Percentiles rank a stretch among this genome's conserved stretches.
These are phyloP conservation scores for Solanum hybrid DNA, from an alignment of 305 asterid species.

Conservation along the genomic window DNA sequence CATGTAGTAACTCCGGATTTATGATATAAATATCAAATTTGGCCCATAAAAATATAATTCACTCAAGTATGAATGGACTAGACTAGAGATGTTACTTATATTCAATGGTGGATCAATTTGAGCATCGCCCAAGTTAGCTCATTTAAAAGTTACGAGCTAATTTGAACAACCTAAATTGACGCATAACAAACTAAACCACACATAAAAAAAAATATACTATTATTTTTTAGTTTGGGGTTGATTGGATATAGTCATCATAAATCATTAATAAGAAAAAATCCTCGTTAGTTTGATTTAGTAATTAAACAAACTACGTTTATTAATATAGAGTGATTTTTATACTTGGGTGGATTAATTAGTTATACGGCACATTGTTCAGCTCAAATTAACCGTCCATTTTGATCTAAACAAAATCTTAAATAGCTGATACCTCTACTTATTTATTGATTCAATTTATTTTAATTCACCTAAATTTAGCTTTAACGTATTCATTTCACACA, in stretches of 20 bases:
- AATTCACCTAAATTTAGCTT: not conserved
- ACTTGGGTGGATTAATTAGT: not conserved
- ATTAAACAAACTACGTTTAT: not conserved
- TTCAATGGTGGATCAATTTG: not conserved
- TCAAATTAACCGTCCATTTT: not conserved
- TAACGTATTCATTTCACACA: not conserved
- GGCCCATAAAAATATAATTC: not conserved
- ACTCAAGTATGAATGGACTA: not conserved
- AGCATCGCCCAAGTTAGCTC: not conserved
- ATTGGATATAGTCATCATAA: not conserved
- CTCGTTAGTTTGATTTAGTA: not conserved
- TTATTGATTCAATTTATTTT: not conserved
- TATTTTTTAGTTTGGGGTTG: not conserved
- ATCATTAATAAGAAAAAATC: not conserved
- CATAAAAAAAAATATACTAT: too few relatives aligned
- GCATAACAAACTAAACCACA: not conserved
- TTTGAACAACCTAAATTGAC: not conserved
- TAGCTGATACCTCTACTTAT: not conserved
- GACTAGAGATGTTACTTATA: not conserved
- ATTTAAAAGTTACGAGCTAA: not conserved
- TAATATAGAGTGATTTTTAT: not conserved
- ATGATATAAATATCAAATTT: not conserved
- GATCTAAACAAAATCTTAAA: not conserved
- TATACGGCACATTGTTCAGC: not conserved
- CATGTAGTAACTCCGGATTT: not conserved